A percentile compares a stretch with the other conserved stretches of the same genome.
These are phyloP conservation scores for Botrytis fabae DNA, from an alignment of 2,329 filamentous ascomycete species.

Conservation along the genomic window DNA sequence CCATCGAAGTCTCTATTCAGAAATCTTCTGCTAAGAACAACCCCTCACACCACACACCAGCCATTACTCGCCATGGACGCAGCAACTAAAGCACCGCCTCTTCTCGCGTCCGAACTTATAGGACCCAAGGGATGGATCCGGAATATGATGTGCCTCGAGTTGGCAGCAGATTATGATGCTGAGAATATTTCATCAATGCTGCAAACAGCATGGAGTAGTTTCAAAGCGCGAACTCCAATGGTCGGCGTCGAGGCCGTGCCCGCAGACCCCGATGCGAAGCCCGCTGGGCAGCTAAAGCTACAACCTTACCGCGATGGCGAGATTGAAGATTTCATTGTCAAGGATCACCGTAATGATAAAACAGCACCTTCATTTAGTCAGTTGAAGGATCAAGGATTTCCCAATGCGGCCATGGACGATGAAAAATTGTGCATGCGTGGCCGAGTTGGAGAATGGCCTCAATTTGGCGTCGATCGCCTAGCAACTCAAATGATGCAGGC, in stretches of 20 bases:
- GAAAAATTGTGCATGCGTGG: constrained; percentile 15
- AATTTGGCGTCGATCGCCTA: constrained; percentile 15
- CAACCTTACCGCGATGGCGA: constrained; percentile 15
- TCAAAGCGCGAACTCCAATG: constrained; percentile 14
- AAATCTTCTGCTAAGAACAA: background rate
- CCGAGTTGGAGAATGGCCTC: constrained; percentile 15
- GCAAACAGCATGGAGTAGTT: constrained; percentile 16
- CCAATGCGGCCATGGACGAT: constrained; percentile 16
- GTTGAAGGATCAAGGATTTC: constrained; percentile 11
- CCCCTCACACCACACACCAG: background rate
- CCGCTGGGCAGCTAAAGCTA: constrained; percentile 13
- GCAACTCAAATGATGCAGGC: constrained; percentile 19
- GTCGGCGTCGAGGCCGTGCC: constrained; percentile 16
- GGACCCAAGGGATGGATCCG: constrained; percentile 14
- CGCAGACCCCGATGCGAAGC: constrained; percentile 14
- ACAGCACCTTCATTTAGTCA: constrained; percentile 4
- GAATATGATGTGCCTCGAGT: constrained; percentile 8
- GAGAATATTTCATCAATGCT: constrained; percentile 17
- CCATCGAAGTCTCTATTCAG: background rate
- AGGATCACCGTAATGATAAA: constrained; percentile 12
- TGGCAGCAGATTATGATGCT: constrained; percentile 17
- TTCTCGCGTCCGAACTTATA: constrained; percentile 13
- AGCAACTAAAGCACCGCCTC: constrained; percentile 12
- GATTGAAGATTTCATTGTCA: constrained; percentile 14
- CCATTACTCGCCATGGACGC: constrained; percentile 5